phyloP scores from a whole-genome alignment of 306 rosid genomes.

The Trichosanthes truncata region DNA sequence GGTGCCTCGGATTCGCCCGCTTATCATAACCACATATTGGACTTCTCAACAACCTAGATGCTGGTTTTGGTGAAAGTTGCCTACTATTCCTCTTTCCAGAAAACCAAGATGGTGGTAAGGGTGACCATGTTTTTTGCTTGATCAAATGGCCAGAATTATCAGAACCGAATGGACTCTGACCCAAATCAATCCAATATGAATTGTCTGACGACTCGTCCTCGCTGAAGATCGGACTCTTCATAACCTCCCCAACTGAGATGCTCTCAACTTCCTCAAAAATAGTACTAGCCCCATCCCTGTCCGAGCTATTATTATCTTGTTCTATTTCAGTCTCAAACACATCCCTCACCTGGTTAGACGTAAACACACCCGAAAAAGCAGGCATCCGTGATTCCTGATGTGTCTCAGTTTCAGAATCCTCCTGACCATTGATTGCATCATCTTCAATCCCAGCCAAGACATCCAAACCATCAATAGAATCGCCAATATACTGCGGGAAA shows the following conservation, averaged over 20 bases:
- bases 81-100: constrained; percentile 45
- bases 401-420: constrained; percentile 22
- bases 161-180: constrained; percentile 88
- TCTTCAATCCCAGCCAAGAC: constrained; percentile 53
- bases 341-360: constrained; percentile 80
- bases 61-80: constrained; percentile 47
- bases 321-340: constrained; percentile 90
- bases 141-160: constrained; percentile 45
- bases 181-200: constrained; percentile 92
- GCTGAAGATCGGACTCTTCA: constrained; percentile 95
- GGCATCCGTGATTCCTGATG: constrained; percentile 59
- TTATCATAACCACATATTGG: constrained; percentile 60
- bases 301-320: constrained; percentile 74
- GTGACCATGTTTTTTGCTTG: constrained; percentile 60
- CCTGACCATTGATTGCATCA: constrained; percentile 24
- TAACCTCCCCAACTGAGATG: constrained; percentile 88
- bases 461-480: constrained; percentile 79
- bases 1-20: constrained; percentile 26
- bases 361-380: constrained; percentile 89
- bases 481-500: constrained; percentile 74
- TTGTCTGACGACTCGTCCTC: constrained; percentile 93
- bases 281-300: constrained; percentile 92
- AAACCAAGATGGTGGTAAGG: constrained; percentile 72
- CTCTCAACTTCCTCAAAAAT: constrained; percentile 87
- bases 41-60: constrained; percentile 45